Evolutionary conservation across 1,284 basidiomycete genomes (phyloP).

Genomic region (Boletellus deceptivus): DNA sequence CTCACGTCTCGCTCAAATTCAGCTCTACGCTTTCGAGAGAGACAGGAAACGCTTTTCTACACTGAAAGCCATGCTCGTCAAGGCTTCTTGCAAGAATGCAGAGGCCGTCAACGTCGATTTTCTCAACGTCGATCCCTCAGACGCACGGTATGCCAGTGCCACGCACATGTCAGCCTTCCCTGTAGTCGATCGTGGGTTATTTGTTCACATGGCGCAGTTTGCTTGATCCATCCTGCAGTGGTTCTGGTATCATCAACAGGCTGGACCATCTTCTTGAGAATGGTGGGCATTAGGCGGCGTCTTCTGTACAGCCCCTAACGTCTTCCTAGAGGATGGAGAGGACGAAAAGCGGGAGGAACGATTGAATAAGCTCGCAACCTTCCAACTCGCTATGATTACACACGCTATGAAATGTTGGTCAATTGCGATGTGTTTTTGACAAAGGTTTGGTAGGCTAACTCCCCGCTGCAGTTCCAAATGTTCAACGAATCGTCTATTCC

Average conservation of each 20-base stretch:
- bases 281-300: conserved; percentile 40
- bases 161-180: conserved; percentile 77
- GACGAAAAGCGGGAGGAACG: conserved; percentile 56
- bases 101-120: conserved; percentile 77
- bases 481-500: conserved; percentile 88
- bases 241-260: conserved; percentile 89
- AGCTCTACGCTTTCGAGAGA: conserved; percentile 87
- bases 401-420: conserved; percentile 90
- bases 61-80: conserved; percentile 78
- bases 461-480: conserved; percentile 49
- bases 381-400: conserved; percentile 91
- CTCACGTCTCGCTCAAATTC: conserved; percentile 10
- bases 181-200: neutral
- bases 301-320: neutral
- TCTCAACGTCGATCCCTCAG: conserved; percentile 65
- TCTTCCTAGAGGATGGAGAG: conserved; percentile 47
- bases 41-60: conserved; percentile 79
- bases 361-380: conserved; percentile 77
- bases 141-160: conserved; percentile 58
- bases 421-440: conserved; percentile 24
- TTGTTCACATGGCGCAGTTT: conserved; percentile 47
- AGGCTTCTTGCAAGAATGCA: conserved; percentile 79
- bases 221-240: conserved; percentile 91
- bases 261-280: conserved; percentile 79
- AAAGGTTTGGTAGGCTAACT: conserved; percentile 16